Evolutionary conservation across 805 yeast genomes (phyloP), one percentile per base, ranked within the genome.

Genomic region (Saturnispora zaruensis): DNA sequence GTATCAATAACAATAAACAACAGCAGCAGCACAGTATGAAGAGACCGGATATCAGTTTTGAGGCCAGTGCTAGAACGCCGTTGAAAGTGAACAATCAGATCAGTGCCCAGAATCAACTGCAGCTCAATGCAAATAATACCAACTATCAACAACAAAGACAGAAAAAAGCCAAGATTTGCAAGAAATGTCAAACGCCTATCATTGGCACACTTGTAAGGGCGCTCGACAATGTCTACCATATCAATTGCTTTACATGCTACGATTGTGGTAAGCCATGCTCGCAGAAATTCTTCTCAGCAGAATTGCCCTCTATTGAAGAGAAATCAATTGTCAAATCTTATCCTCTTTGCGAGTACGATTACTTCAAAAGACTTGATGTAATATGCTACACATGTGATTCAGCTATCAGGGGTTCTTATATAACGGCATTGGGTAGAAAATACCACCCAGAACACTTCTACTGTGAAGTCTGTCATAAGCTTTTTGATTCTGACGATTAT

Each of bases 391-490:
- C 81, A 16, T 93, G 99, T 68, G 79, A 87, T 55, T 78, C 76
- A 24, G 96, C 96, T 4, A 72, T 95, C 46, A 70, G 96, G 58
- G 97, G 97, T 0, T 85, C 96, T 1, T 91, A 91, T 67, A 89
- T 90, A 51, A 90, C 96, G 1, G 97, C 97, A 0, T 77, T 90
- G 59, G 96, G 95, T 11, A 80, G 82, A 57, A 86, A 91, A 61
- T 93, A 88, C 65, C 98, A 93, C 61, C 82, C 91, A 47, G 96
- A 93, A 57, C 99, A 93, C 67, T 93, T 95, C 67, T 85, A 87
- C 50, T 95, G 99, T 68, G 81, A 84, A 6, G 79, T 87, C 30
- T 93, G 99, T 63, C 78, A 82, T 37, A 81, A 81, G 49, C 86
- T 86, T 24, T 93, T 95, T 65, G 96, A 91, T 4, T 90, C 90